Evolutionary conservation across 1,284 basidiomycete species (phyloP).

Genomic region (Singerocomus rubriflavus): DNA sequence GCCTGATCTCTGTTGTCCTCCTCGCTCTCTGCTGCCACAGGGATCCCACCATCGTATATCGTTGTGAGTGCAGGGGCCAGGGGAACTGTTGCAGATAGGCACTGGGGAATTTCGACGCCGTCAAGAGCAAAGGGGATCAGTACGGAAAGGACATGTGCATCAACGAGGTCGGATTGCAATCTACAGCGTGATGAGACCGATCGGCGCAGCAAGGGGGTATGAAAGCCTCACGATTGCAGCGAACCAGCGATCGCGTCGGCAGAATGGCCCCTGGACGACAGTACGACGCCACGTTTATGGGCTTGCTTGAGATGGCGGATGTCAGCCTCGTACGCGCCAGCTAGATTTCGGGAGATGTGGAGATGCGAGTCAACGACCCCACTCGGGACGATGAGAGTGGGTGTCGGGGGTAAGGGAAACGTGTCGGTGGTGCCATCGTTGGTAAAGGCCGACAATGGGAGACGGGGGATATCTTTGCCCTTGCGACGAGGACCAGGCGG

Average conservation of each 20-base stretch:
- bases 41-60: constrained; percentile 47
- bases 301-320: constrained; percentile 29
- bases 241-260: constrained; percentile 13
- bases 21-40: constrained; percentile 33
- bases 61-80: constrained; percentile 51
- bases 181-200: constrained; percentile 26
- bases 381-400: constrained; percentile 59
- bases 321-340: constrained; percentile 52
- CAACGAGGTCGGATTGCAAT: constrained; percentile 31
- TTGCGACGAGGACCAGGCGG: constrained; percentile 44
- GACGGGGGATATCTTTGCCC: constrained; percentile 60
- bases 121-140: constrained; percentile 57
- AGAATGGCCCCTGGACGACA: constrained; percentile 8
- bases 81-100: constrained; percentile 38
- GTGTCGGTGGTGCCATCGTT: constrained; percentile 61
- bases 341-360: constrained; percentile 35
- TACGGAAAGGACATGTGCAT: constrained; percentile 48
- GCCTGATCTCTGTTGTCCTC: constrained; percentile 12
- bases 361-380: constrained; percentile 63
- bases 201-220: not conserved
- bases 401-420: constrained; percentile 68
- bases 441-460: constrained; percentile 72
- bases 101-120: constrained; percentile 38
- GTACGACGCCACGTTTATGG: constrained; percentile 41
- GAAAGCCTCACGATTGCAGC: constrained; percentile 20